These are phyloP conservation scores for Rhizophlyctis rosea DNA, from an alignment of 192 early-diverging fungal genomes.

Conservation along the genomic window DNA sequence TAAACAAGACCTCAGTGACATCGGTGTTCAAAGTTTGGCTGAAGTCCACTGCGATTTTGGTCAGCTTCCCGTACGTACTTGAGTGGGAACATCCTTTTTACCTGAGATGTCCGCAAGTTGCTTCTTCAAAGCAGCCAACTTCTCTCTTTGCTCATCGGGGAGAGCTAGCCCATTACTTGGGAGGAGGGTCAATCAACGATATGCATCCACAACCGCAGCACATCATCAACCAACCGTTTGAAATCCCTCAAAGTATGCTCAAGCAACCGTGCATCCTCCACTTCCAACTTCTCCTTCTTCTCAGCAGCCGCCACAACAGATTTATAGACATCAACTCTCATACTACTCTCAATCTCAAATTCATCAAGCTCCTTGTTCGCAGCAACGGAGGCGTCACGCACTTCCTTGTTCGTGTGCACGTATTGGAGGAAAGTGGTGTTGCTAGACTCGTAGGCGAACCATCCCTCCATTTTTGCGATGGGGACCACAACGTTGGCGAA, in stretches of 20 bases:
- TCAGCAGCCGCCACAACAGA: constrained; percentile 19
- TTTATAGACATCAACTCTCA: constrained; percentile 36
- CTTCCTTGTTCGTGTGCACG: constrained; percentile 29
- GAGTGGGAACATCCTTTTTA: too few relatives aligned
- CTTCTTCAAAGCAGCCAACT: constrained; percentile 63
- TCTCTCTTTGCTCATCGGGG: constrained; percentile 52
- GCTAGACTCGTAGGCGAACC: constrained; percentile 8
- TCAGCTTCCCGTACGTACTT: too few relatives aligned
- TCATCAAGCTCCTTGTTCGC: constrained; percentile 27
- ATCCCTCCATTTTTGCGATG: constrained; percentile 13
- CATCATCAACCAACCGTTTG: constrained; percentile 35
- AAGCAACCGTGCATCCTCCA: constrained; percentile 68
- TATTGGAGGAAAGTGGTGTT: constrained; percentile 32
- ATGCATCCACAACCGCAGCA: too few relatives aligned
- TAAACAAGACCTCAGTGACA: constrained; percentile 45
- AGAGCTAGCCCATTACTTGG: constrained; percentile 64
- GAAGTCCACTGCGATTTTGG: too few relatives aligned
- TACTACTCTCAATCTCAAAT: constrained; percentile 31
- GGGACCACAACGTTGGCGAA: constrained; percentile 5
- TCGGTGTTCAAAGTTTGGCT: constrained; percentile 69
- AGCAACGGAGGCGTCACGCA: constrained; percentile 32
- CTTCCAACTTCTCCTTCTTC: constrained; percentile 35
- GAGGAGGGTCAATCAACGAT: neutral
- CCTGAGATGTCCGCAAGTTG: constrained; percentile 62
- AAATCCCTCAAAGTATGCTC: constrained; percentile 64